These are phyloP conservation scores for Stagonosporopsis cucurbitacearum DNA, from an alignment of 2,329 filamentous ascomycete genomes.

Conservation along the genomic window DNA sequence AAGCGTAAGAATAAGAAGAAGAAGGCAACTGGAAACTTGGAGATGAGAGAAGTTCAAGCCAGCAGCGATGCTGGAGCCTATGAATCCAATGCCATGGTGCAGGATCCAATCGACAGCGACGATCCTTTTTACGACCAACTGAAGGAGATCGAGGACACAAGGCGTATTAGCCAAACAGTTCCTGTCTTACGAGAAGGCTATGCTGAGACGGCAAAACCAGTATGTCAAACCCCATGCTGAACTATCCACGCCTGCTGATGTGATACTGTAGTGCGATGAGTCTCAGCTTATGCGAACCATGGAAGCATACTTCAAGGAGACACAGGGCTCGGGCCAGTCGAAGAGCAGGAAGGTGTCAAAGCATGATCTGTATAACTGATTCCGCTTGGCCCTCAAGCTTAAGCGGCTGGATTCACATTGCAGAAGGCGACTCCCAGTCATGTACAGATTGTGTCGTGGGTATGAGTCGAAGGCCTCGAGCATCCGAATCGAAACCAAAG, in stretches of 20 bases:
- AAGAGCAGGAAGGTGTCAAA: conserved; percentile 1
- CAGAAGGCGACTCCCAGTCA: not conserved
- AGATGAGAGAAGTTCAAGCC: not conserved
- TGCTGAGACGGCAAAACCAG: not conserved
- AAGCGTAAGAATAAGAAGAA: conserved; percentile 14
- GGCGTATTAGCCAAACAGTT: not conserved
- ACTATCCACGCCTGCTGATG: not conserved
- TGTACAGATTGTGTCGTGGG: not conserved
- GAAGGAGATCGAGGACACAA: not conserved
- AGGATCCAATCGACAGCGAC: not conserved
- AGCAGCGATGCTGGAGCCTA: not conserved
- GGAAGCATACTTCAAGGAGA: conserved; percentile 14
- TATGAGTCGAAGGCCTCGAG: too few relatives aligned
- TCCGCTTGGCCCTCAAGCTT: not conserved
- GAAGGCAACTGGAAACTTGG: not conserved
- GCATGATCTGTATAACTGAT: not conserved
- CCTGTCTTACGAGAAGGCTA: not conserved
- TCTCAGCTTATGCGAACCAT: conserved; percentile 10
- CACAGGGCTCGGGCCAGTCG: conserved; percentile 1
- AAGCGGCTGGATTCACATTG: not conserved
- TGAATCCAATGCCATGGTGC: not conserved
- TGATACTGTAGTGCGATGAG: not conserved
- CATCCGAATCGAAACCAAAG: not conserved
- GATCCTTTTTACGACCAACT: conserved; percentile 10
- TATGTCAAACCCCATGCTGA: not conserved